Evolutionary conservation across 768 basidiomycete species (phyloP).

Genomic region (Mrakia blollopis): DNA sequence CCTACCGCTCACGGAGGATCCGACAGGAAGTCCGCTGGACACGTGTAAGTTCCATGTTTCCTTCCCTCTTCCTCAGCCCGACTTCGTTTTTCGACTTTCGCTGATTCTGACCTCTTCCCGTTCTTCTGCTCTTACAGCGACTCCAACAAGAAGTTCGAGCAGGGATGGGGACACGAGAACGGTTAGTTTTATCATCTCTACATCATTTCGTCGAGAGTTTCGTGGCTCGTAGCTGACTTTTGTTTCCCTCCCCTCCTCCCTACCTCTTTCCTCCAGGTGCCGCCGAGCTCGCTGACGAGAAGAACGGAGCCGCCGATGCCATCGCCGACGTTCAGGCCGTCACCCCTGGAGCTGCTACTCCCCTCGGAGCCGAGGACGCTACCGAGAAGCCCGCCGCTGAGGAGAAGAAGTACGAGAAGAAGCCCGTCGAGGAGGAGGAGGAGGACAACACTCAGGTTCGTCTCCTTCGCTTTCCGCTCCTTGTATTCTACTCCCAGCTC

Average conservation of each 20-base stretch:
- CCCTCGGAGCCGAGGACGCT: slow-evolving; percentile 27
- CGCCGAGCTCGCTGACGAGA: slow-evolving; percentile 33
- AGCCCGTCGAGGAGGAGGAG: slow-evolving; percentile 31
- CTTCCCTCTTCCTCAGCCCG: background rate
- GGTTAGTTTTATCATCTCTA: slow-evolving; percentile 14
- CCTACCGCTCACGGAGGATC: slow-evolving; percentile 32
- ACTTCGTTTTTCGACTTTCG: background rate
- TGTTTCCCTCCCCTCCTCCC: background rate
- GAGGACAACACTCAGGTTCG: slow-evolving; percentile 31
- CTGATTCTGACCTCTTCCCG: background rate
- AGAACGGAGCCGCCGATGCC: slow-evolving; percentile 27
- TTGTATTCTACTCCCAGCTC: background rate
- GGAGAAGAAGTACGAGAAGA: slow-evolving; percentile 23
- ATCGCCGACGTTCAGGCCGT: slow-evolving; percentile 29
- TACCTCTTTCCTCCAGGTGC: slow-evolving; percentile 15
- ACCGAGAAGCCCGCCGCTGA: slow-evolving; percentile 26
- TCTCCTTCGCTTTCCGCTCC: background rate
- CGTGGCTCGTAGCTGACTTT: background rate
- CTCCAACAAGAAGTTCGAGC: slow-evolving; percentile 32
- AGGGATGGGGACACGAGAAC: slow-evolving; percentile 28
- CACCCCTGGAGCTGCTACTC: slow-evolving; percentile 30
- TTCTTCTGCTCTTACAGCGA: slow-evolving; percentile 18
- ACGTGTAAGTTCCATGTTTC: slow-evolving; percentile 13
- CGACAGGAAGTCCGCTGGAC: slow-evolving; percentile 33
- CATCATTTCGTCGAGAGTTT: background rate